These are phyloP conservation scores for Pseudonitzschia delicatissima DNA, from an alignment of 108 stramenopile species.

Conservation along the genomic window DNA sequence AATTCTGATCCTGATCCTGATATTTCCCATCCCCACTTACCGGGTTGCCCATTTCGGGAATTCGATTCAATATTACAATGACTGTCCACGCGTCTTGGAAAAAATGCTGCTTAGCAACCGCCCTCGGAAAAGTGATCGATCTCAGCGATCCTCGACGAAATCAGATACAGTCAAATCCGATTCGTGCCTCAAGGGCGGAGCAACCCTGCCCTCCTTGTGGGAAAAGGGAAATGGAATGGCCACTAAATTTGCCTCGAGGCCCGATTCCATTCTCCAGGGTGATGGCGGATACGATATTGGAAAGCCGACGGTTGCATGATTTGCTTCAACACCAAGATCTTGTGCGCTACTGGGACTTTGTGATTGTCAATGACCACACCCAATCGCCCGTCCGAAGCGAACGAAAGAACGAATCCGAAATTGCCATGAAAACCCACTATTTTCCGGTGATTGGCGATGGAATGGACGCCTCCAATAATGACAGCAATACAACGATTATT, in stretches of 20 bases:
- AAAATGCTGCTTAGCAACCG: slow-evolving; percentile 22
- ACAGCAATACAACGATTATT: slow-evolving; percentile 17
- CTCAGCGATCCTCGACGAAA: not conserved
- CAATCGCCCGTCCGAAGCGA: slow-evolving; percentile 55
- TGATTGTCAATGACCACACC: slow-evolving; percentile 78
- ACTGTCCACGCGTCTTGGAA: slow-evolving; percentile 63
- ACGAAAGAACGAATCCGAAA: slow-evolving; percentile 32
- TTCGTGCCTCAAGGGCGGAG: slow-evolving; percentile 69
- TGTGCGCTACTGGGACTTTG: slow-evolving; percentile 46
- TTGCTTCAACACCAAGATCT: slow-evolving; percentile 22
- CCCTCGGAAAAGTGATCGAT: not conserved
- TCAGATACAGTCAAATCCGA: slow-evolving; percentile 34
- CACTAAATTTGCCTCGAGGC: slow-evolving; percentile 44
- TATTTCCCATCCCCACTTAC: no score
- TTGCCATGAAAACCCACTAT: slow-evolving; percentile 40
- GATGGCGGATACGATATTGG: slow-evolving; percentile 57
- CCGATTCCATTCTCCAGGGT: slow-evolving; percentile 28
- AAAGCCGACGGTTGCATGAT: slow-evolving; percentile 47
- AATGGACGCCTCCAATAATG: not conserved
- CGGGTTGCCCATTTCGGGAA: slow-evolving; percentile 52
- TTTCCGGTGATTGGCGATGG: slow-evolving; percentile 35
- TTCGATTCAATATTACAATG: slow-evolving; percentile 75
- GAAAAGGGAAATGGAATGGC: slow-evolving; percentile 67
- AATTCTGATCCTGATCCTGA: no score
- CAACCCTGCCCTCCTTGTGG: slow-evolving; percentile 42